phyloP scores from a whole-genome alignment of 2,329 filamentous ascomycete genomes.

The Hymenoscyphus infarciens region DNA sequence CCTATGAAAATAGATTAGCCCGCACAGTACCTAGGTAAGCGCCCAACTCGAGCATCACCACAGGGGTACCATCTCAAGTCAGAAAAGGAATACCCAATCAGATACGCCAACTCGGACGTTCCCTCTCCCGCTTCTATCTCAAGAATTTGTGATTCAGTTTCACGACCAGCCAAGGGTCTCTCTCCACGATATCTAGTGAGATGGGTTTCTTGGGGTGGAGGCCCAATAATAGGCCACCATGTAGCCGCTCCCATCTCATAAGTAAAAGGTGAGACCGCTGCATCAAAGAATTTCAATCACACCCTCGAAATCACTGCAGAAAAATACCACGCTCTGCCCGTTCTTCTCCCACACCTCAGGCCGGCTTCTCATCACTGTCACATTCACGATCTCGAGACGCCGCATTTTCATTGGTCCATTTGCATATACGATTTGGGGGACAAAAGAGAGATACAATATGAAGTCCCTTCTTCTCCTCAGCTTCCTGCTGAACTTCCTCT shows the following conservation, averaged over 20 bases:
- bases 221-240: conserved; percentile 30
- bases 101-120: neutral
- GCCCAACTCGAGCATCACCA: neutral
- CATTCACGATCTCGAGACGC: conserved; percentile 21
- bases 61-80: neutral
- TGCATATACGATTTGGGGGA: conserved; percentile 2
- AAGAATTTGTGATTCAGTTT: conserved; percentile 1
- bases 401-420: conserved; percentile 13
- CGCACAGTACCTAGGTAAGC: neutral
- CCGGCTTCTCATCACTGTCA: conserved; percentile 21
- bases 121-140: conserved; percentile 7
- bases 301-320: conserved; percentile 14
- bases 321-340: conserved; percentile 5
- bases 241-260: conserved; percentile 28
- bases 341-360: conserved; percentile 13
- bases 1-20: neutral
- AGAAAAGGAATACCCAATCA: conserved; percentile 2
- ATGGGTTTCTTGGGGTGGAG: conserved; percentile 11
- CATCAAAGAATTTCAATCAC: conserved; percentile 21
- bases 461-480: conserved; percentile 25
- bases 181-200: conserved; percentile 3
- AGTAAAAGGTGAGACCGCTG: conserved; percentile 21
- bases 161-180: neutral
- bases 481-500: conserved; percentile 26
- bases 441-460: conserved; percentile 24